These are phyloP conservation scores for Lactarius akahatsu DNA, from an alignment of 768 basidiomycete species.

Conservation along the genomic window DNA sequence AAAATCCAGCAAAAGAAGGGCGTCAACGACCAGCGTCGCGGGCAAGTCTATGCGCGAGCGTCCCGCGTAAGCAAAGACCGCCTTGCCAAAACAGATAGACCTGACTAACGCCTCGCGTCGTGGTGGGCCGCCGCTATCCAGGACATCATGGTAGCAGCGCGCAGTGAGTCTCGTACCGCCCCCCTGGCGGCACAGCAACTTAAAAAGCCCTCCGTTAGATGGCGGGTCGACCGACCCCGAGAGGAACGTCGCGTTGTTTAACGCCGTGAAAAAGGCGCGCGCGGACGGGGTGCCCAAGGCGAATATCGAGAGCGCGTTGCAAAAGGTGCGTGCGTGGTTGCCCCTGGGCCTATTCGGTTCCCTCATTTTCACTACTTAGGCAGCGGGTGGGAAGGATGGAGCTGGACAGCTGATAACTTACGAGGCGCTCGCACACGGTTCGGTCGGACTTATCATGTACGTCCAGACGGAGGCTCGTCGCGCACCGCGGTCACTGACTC, in stretches of 20 bases:
- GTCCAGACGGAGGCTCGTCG: slow-evolving; percentile 3
- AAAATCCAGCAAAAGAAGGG: slow-evolving; percentile 31
- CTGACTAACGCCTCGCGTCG: neutral
- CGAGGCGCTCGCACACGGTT: slow-evolving; percentile 29
- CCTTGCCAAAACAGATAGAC: no score
- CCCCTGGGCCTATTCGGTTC: neutral
- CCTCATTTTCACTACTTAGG: slow-evolving; percentile 4
- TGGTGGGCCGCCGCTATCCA: slow-evolving; percentile 1
- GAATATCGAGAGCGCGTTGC: slow-evolving; percentile 28
- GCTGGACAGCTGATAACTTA: slow-evolving; percentile 22
- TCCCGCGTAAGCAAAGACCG: slow-evolving; percentile 20
- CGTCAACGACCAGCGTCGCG: slow-evolving; percentile 21
- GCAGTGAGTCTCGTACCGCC: slow-evolving; percentile 21
- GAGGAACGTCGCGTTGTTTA: slow-evolving; percentile 25
- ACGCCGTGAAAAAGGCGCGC: slow-evolving; percentile 24
- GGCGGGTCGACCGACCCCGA: slow-evolving; percentile 27
- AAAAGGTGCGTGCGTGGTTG: slow-evolving; percentile 20
- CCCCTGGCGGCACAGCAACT: neutral
- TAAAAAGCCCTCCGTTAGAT: slow-evolving; percentile 9
- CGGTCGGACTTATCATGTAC: slow-evolving; percentile 30
- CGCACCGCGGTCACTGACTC: neutral
- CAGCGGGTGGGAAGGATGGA: slow-evolving; percentile 20
- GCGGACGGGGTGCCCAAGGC: slow-evolving; percentile 28
- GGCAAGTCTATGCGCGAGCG: slow-evolving; percentile 21
- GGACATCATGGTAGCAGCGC: slow-evolving; percentile 29